Base-by-base conservation (phyloP, 1,139 yeast species). In the Sugiyamaella castrensis region DNA sequence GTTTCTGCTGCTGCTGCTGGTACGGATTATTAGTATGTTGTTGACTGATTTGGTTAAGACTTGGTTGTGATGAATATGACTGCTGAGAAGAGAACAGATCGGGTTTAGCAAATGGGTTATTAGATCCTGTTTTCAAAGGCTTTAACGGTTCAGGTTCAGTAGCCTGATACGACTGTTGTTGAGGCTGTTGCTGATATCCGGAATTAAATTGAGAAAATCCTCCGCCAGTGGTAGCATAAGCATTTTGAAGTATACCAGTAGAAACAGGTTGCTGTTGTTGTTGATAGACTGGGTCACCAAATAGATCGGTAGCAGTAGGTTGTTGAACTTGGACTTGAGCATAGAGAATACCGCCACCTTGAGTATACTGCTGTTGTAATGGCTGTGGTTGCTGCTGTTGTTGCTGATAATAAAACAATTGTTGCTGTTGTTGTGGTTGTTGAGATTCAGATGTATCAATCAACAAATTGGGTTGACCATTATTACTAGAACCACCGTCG, bases 41-140 rank as follows among this genome's bases (percentile, higher is more conserved):
- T 12, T 43, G 48, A 46, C 15, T 55, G 41, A 13, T 61, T 45
- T 35, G 58, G 50, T 44, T 49, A 51, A 27, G 48, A 42, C 24
- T 41, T 38, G 48, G 56, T 31, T 47, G 55, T 7, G 53, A 27
- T 15, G 53, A 49, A 6, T 50, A 29, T n/a, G 47, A 29, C 43
- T 24, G 54, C 9, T 30, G 30, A 11, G 35, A 11, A 13, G 43
- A 29, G 37, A 46, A 54, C 52, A 61, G 61, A 53, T 61, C 48
- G 51, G 62, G 50, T 63, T 80, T 71, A 1, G 96, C 94, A 70
- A 91, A 91, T 47, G 98, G 98, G 67, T 91, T 91, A 69, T 89
- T 89, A 2, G 92, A 79, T 0, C 96, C 96, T 0, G 96, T 85
- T 59, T 80, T 76, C 62, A 82, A 72, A 1, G 89, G 87, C 62